Evolutionary conservation across 805 yeast genomes (phyloP), one percentile per base, ranked within the genome.

Genomic region (Kazachstania taianensis): DNA sequence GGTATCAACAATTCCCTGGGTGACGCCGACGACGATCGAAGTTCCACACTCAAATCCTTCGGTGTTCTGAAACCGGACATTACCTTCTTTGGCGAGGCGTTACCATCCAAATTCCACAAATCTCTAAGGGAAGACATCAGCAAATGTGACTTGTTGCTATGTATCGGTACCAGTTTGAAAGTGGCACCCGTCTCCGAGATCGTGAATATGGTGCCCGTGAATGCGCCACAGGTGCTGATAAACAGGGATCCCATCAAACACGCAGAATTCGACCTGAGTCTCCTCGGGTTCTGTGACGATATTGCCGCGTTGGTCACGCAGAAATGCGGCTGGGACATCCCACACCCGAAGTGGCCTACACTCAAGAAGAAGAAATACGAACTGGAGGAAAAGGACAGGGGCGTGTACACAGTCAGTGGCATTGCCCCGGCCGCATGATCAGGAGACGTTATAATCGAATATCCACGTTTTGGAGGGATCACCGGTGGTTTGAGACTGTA

Each of bases 41-140:
- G 20, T 3, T 19, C 17, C 7, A 22, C 35, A 22, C 6, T 59
- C 63, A 19, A 70, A 72, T 70, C 81, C 7, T 74, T 59, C 50
- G 96, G 95, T 13, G 89, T 85, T 3, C 69, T 84, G 70, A 86
- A 87, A 56, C 96, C 96, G 0, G 94, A 86, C 54, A 86, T 86
- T 41, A 85, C 94, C 0, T 87, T 86, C 51, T 86, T 86, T 47
- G 94, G 94, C 10, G 96, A 87, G 56, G 73, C 77, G 12, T 63
- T 86, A 40, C 95, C 96, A 1, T 62, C 64, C 7, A 57, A 66
- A 34, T 86, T 79, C 50, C 86, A 83, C 46, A 67, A 69, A 30
- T 53, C 63, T 22, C 67, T 78, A 22, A 63, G 64, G 28, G 67
- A 69, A 29, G 96, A 87, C 50, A 65, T 78, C 8, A 47, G 59